These are phyloP conservation scores for Ustilago esculenta DNA, from an alignment of 1,284 basidiomycete genomes.

Conservation along the genomic window DNA sequence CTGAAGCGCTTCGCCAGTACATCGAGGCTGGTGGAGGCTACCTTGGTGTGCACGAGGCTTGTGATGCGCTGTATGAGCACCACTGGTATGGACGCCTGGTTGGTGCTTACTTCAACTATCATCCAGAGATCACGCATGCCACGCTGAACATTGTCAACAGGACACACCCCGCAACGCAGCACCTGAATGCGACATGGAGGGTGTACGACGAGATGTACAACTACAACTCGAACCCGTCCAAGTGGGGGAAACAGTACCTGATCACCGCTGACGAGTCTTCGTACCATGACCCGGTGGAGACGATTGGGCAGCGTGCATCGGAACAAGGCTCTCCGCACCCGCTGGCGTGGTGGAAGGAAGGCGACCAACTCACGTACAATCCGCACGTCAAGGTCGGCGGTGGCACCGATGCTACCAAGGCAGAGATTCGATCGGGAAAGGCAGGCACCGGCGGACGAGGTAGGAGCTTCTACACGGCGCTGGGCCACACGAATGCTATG, in stretches of 20 bases:
- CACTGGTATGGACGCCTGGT: constrained; percentile 57
- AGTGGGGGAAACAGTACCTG: constrained; percentile 46
- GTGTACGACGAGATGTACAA: constrained; percentile 60
- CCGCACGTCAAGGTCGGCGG: constrained; percentile 46
- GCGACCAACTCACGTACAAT: constrained; percentile 42
- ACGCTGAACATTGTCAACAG: constrained; percentile 44
- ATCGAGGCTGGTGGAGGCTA: constrained; percentile 59
- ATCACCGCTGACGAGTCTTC: constrained; percentile 48
- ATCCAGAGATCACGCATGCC: constrained; percentile 44
- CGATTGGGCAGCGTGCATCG: constrained; percentile 22
- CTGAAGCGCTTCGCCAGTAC: constrained; percentile 44
- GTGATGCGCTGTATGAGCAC: constrained; percentile 46
- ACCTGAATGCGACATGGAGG: constrained; percentile 47
- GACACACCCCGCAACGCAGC: constrained; percentile 49
- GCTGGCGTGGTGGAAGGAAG: constrained; percentile 61
- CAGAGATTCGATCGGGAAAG: constrained; percentile 36
- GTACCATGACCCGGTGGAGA: constrained; percentile 45
- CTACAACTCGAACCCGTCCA: constrained; percentile 48
- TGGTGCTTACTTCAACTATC: constrained; percentile 56
- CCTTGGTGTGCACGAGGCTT: constrained; percentile 57
- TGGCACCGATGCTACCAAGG: constrained; percentile 46
- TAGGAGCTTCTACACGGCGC: constrained; percentile 50
- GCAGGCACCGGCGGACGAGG: constrained; percentile 50
- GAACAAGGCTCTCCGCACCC: constrained; percentile 52
- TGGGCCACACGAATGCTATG: constrained; percentile 52